Evolutionary conservation across 257 asterid species (phyloP), one percentile per base, ranked within the genome.

Genomic region (Buddleja alternifolia): DNA sequence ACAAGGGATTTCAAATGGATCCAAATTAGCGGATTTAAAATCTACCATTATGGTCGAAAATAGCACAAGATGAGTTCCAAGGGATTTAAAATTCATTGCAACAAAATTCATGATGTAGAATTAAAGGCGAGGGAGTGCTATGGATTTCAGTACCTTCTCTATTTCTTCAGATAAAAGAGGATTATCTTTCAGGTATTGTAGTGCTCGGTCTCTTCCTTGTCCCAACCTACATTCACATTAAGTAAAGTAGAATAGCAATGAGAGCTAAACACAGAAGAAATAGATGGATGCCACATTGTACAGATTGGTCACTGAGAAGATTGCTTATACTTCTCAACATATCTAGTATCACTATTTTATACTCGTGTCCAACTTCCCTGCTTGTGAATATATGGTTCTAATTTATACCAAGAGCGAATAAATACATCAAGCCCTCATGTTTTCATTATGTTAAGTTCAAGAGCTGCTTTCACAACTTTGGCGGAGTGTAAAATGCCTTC

Each of bases 171-270:
- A 78, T 59, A 94, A 37, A 56, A 63, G 73, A 36, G 89, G 85
- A 75, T 91, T 91, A 54, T 94, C 99, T 79, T 82, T 89, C 74
- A 94, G 80, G 80, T 63, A 84, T 77, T 87, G 99, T 56, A 94
- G 69, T 51, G 99, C 97, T 76, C 71, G 84, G 61, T 94, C 99
- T 77, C 99, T 90, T 77, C 99, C 99, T 78, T 91, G 97, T 23
- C 97, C 99, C 88, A 94, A 72, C 85, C 97, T 92, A 80, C 70
- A 66, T 66, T 57, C 20, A 62, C 47, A 52, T 20, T 48, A 52
- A 71, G 60, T 36, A 56, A 10, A 56, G 19, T 37, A 46, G 15
- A 46, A 71, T 12, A 45, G 47, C 45, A 44, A 20, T n/a, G 23
- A 61, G 19, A 44, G 72, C 25, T 16, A 24, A 57, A 63, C 19